Evolutionary conservation across 2,329 filamentous ascomycete genomes (phyloP), one percentile per base, ranked within the genome.

Genomic region (Colletotrichum sp.): DNA sequence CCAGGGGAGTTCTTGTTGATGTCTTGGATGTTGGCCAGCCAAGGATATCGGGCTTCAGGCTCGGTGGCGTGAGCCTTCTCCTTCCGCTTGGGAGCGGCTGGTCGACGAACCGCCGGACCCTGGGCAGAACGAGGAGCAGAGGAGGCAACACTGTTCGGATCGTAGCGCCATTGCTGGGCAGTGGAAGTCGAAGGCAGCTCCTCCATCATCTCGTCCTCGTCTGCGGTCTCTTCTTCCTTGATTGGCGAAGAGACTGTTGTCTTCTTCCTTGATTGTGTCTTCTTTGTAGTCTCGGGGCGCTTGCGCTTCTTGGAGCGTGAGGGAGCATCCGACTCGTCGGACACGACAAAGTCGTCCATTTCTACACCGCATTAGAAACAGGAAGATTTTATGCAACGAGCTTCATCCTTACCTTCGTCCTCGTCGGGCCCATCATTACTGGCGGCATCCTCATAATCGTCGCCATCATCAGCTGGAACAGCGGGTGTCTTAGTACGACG

Each of bases 11-110:
- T 93, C 68, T 93, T 92, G 80, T 99, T 96, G 65, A 95, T 95
- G 83, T 99, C 97, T 79, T 90, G 88, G 74, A 97, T 90, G 76
- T 96, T 93, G 67, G 95, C 96, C 71, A 99, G 90, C 97, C 97
- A 99, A 15, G 95, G 86, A 81, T 99, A 98, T 76, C 97, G 91
- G 72, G 96, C 90, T 78, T 98, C 95, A 1, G 96, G 96, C 62
- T 98, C 96, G 49, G 91, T 94, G 34, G 92, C 92, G 82, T 96
- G 92, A 6, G 95, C 95, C 82, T 97, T 98, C 79, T 89, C 87
- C 78, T 91, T 92, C 32, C 79, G 70, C 26, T 87, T 87, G 3
- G 85, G 44, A 7, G 77, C 68, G 8, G 36, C 32, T 13, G 80
- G 75, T 28, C 77, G 60, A 8, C 80, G 18, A 1, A 72, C 73